Evolutionary conservation across 208 protist genomes (phyloP).

Genomic region (Crithidia expoeki): DNA sequence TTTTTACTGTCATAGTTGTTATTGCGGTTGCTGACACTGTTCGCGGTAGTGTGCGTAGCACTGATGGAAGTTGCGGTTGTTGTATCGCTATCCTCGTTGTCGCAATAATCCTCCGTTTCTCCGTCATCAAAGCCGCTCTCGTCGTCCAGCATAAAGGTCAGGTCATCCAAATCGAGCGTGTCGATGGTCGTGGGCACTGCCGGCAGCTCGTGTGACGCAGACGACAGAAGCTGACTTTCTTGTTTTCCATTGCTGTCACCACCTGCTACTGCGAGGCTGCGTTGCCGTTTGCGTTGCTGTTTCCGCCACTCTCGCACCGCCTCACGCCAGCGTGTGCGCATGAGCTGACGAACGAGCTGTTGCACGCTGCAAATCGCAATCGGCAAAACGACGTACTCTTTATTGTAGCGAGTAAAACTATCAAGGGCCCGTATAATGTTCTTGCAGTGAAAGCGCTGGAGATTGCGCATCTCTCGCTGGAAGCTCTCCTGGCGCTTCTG

Average conservation of each 20-base stretch:
- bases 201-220: not conserved
- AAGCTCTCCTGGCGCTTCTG: conserved; percentile 27
- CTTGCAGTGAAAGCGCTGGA: conserved; percentile 83
- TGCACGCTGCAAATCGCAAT: conserved; percentile 81
- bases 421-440: conserved; percentile 79
- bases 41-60: not conserved
- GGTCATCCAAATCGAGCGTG: conserved; percentile 14
- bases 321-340: conserved; percentile 36
- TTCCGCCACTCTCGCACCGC: conserved; percentile 28
- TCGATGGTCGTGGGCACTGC: conserved; percentile 7
- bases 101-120: not conserved
- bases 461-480: conserved; percentile 62
- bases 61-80: not conserved
- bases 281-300: not conserved
- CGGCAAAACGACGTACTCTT: conserved; percentile 83
- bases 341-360: conserved; percentile 60
- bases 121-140: not conserved
- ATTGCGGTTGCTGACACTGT: not conserved
- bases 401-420: conserved; percentile 75
- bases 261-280: not conserved
- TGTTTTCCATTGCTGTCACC: not conserved
- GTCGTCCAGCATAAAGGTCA: conserved; percentile 12
- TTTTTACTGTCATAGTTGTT: not conserved
- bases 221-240: not conserved
- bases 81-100: conserved; percentile 1